Conservation (phyloP, 2,329 filamentous ascomycete species). For the Sclerotinia minor region DNA sequence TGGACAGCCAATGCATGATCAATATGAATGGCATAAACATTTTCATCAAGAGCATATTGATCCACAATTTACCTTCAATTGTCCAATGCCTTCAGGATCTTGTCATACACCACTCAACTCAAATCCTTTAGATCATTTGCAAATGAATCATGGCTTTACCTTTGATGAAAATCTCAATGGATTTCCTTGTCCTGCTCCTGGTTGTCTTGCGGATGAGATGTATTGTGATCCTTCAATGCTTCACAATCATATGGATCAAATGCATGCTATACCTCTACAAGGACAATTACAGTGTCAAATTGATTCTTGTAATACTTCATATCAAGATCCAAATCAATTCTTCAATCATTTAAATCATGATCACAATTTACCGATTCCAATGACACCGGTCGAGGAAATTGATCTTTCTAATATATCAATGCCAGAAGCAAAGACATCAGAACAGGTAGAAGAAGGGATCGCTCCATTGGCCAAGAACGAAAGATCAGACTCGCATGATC, state of each 20-base stretch:
- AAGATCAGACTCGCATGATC: slow-evolving; percentile 17
- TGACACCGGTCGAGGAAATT: slow-evolving; percentile 29
- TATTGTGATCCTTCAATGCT: slow-evolving; percentile 35
- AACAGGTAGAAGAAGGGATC: slow-evolving; percentile 8
- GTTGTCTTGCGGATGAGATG: slow-evolving; percentile 32
- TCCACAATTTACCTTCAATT: slow-evolving; percentile 37
- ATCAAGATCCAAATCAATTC: slow-evolving; percentile 35
- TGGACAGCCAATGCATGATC: slow-evolving; percentile 31
- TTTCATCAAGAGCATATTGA: slow-evolving; percentile 39
- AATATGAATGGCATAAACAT: slow-evolving; percentile 35
- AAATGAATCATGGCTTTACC: slow-evolving; percentile 36
- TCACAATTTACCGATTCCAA: slow-evolving; percentile 33
- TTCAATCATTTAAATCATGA: slow-evolving; percentile 34
- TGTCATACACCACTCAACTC: slow-evolving; percentile 32
- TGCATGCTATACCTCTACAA: slow-evolving; percentile 37
- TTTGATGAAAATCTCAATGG: slow-evolving; percentile 31
- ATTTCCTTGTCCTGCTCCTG: slow-evolving; percentile 37
- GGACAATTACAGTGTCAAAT: slow-evolving; percentile 36
- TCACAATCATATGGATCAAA: slow-evolving; percentile 39
- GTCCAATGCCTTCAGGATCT: slow-evolving; percentile 35
- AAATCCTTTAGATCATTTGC: slow-evolving; percentile 38
- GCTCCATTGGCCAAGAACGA: slow-evolving; percentile 4
- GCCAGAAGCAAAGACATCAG: neutral
- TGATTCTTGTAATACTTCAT: slow-evolving; percentile 34
- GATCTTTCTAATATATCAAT: slow-evolving; percentile 23